Percentiles rank a stretch among this genome's conserved stretches.
phyloP scores from a whole-genome alignment of 257 asterid genomes.

The Sherardia arvensis region DNA sequence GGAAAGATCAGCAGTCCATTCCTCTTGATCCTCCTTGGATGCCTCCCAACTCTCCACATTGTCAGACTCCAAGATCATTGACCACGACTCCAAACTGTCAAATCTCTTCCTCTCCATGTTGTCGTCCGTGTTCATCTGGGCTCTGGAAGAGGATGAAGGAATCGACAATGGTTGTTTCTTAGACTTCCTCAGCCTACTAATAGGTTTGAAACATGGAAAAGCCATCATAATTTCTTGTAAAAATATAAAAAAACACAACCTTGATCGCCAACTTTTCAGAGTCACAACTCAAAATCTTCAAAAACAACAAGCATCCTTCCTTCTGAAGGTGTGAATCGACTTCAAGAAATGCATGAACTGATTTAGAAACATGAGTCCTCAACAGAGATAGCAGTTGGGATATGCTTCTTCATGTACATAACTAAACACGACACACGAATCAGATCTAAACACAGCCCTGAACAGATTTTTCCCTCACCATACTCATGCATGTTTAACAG shows the following conservation, averaged over 20 bases:
- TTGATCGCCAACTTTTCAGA: not conserved
- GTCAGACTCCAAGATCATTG: constrained; percentile 88
- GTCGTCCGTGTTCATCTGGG: constrained; percentile 28
- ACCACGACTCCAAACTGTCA: constrained; percentile 96
- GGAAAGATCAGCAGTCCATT: constrained; percentile 39
- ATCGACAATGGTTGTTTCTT: constrained; percentile 29
- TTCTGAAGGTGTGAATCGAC: constrained; percentile 69
- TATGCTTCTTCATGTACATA: constrained; percentile 36
- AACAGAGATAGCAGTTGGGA: not conserved
- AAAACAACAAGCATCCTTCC: constrained; percentile 24
- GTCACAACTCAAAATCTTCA: constrained; percentile 29
- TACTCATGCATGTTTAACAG: constrained; percentile 10
- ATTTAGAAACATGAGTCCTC: constrained; percentile 52
- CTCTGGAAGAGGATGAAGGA: constrained; percentile 45
- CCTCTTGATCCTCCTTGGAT: constrained; percentile 43
- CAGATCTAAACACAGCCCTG: constrained; percentile 2
- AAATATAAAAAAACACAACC: not conserved
- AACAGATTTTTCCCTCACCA: constrained; percentile 7
- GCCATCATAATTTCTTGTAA: constrained; percentile 30
- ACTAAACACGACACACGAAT: not conserved
- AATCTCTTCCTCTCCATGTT: constrained; percentile 78
- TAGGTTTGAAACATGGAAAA: constrained; percentile 64
- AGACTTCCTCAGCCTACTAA: constrained; percentile 41
- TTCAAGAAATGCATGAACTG: constrained; percentile 83
- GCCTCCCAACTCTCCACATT: constrained; percentile 80